Percentiles rank a stretch among this genome's conserved stretches.
These are phyloP conservation scores for Heterobasidion occidentale DNA, from an alignment of 1,284 basidiomycete genomes.

Conservation along the genomic window DNA sequence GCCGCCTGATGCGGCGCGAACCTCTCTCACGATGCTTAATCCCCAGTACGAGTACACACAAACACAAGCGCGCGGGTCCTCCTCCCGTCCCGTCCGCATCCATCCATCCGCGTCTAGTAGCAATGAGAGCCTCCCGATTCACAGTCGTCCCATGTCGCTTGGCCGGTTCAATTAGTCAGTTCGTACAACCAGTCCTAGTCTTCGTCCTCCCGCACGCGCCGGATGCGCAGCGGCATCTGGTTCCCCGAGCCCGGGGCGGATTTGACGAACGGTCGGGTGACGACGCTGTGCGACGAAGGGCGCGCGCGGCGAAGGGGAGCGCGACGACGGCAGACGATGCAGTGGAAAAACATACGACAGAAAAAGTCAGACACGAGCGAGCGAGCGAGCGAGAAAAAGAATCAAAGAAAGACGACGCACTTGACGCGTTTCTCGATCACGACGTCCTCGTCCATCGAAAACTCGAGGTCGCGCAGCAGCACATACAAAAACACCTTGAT, in stretches of 20 bases:
- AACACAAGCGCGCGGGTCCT: no score
- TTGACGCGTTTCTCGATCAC: conserved; percentile 59
- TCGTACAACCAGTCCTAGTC: neutral
- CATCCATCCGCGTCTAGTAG: no score
- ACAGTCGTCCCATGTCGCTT: no score
- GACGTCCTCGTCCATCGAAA: conserved; percentile 40
- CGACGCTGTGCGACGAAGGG: conserved; percentile 40
- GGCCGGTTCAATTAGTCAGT: no score
- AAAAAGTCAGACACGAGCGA: conserved; percentile 6
- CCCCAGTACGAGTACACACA: no score
- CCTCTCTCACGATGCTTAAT: no score
- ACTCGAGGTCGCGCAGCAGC: conserved; percentile 48
- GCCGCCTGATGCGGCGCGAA: no score
- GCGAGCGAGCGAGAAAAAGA: conserved; percentile 4
- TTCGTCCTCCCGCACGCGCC: conserved; percentile 13
- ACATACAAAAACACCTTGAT: conserved; percentile 57
- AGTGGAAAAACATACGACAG: no score
- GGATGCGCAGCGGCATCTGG: conserved; percentile 48
- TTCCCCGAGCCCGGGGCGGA: conserved; percentile 39
- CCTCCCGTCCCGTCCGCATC: no score
- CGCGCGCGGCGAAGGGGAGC: neutral
- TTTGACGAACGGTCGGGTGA: conserved; percentile 48
- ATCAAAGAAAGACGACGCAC: conserved; percentile 43
- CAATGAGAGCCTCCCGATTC: no score
- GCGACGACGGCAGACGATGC: neutral